Evolutionary conservation across 164 flowering plant genomes (phyloP), one percentile per base, ranked within the genome.

Genomic region (Vitis rotundifolia): DNA sequence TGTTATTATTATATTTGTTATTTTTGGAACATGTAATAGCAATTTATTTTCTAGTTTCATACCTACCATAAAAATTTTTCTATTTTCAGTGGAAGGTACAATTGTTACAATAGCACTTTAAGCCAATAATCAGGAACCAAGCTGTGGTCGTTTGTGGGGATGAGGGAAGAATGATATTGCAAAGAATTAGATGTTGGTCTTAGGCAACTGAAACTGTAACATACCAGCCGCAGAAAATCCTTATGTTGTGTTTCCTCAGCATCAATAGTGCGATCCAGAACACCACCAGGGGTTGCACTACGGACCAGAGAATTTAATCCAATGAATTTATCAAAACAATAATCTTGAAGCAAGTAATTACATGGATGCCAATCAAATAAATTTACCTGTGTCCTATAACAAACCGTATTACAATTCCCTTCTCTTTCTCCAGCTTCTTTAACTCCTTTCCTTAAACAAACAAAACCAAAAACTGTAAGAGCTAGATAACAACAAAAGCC

Each of bases 351-450:
- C n/a, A 55, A 63, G 48, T 63, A 66, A 73, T 26, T 16, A 31
- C 9, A 28, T 54, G 5, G 31, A 70, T 48, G 62, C 48, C 22
- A 26, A 47, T 26, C 12, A 11, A 55, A 18, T 19, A 28, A 56
- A 26, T 56, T 10, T 78, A 91, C 99, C 99, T 91, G 82, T 93
- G 98, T 65, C 99, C 99, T 61, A 95, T 91, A 64, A 93, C 89
- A 77, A 93, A 95, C 9, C 98, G 90, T n/a, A 95, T 80, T 59
- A 93, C 78, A 68, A 93, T 88, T 49, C 97, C 98, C 76, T 90
- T 95, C 62, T 91, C 97, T 56, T 67, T 80, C 79, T 94, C 96
- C 78, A 94, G 75, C 75, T 82, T 86, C 75, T 62, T 80, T 55
- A 91, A 69, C 61, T 81, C 83, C 49, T 88, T 87, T 47, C 95